These are phyloP conservation scores for Naumovozyma dairenensis DNA, from an alignment of 805 yeast species.

Conservation along the genomic window DNA sequence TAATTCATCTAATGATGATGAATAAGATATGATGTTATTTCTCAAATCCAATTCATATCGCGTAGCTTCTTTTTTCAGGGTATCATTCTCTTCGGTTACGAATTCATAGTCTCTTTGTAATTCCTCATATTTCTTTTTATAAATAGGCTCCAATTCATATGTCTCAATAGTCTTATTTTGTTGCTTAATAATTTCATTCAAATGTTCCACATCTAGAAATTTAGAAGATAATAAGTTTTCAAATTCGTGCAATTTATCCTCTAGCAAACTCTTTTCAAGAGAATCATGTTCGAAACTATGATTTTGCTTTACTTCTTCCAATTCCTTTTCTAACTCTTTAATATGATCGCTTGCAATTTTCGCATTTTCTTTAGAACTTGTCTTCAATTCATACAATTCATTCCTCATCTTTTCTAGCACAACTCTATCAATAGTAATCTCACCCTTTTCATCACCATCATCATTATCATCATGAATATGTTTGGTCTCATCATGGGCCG, in stretches of 20 bases:
- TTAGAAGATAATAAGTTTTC: constrained; percentile 46
- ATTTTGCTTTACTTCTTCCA: constrained; percentile 14
- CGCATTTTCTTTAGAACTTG: constrained; percentile 42
- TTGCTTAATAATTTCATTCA: constrained; percentile 44
- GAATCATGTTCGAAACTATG: constrained; percentile 8
- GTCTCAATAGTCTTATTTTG: constrained; percentile 42
- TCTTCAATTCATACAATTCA: constrained; percentile 32
- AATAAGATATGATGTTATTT: constrained; percentile 21
- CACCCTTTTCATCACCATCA: constrained; percentile 5
- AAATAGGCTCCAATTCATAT: constrained; percentile 35
- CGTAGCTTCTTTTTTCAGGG: constrained; percentile 32
- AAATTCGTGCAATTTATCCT: constrained; percentile 35
- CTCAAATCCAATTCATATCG: constrained; percentile 28
- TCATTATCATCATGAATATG: constrained; percentile 27
- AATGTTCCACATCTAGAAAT: constrained; percentile 39
- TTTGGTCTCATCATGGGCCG: background rate
- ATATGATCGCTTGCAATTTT: constrained; percentile 49
- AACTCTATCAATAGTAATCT: constrained; percentile 17
- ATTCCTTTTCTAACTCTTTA: constrained; percentile 35
- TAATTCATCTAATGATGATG: constrained; percentile 21
- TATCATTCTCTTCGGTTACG: constrained; percentile 36
- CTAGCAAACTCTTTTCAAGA: constrained; percentile 36
- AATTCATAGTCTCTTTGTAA: constrained; percentile 38
- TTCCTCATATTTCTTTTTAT: constrained; percentile 38
- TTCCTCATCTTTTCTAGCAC: constrained; percentile 26